phyloP scores from a whole-genome alignment of 1,284 basidiomycete genomes.

The Pseudozyma sp. region DNA sequence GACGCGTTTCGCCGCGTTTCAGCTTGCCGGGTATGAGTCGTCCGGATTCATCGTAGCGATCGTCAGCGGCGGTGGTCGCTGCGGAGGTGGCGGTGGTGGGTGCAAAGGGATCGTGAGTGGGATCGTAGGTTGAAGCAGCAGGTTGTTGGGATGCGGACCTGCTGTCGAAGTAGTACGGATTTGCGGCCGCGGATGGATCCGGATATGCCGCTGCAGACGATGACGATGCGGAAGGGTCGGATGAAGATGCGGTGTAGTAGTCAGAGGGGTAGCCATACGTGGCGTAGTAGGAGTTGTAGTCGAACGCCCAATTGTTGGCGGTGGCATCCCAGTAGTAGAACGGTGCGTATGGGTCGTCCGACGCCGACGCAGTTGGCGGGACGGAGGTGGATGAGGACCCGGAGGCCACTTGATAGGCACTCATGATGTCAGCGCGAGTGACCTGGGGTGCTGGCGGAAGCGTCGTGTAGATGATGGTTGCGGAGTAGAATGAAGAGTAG shows the following conservation, averaged over 20 bases:
- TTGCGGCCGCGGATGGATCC: conserved; percentile 8
- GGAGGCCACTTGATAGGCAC: conserved; percentile 3
- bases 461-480: conserved; percentile 7
- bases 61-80: background rate
- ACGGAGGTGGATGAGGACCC: conserved; percentile 12
- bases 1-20: conserved; percentile 85
- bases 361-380: conserved; percentile 12
- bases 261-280: conserved; percentile 57
- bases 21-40: conserved; percentile 59
- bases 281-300: conserved; percentile 64
- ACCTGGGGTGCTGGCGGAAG: too few relatives aligned
- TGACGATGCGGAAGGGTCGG: background rate
- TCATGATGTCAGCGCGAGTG: background rate
- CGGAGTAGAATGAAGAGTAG: background rate
- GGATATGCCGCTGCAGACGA: conserved; percentile 13
- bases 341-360: conserved; percentile 63
- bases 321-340: conserved; percentile 67
- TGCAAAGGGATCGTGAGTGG: conserved; percentile 14
- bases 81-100: conserved; percentile 12
- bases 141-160: conserved; percentile 1
- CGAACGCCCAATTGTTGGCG: conserved; percentile 64
- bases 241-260: conserved; percentile 35
- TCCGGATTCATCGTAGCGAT: conserved; percentile 32
- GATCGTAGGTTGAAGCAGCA: background rate
- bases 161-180: conserved; percentile 28